Base-by-base conservation (phyloP, 257 asterid species). In the Plectranthus barbatus region DNA sequence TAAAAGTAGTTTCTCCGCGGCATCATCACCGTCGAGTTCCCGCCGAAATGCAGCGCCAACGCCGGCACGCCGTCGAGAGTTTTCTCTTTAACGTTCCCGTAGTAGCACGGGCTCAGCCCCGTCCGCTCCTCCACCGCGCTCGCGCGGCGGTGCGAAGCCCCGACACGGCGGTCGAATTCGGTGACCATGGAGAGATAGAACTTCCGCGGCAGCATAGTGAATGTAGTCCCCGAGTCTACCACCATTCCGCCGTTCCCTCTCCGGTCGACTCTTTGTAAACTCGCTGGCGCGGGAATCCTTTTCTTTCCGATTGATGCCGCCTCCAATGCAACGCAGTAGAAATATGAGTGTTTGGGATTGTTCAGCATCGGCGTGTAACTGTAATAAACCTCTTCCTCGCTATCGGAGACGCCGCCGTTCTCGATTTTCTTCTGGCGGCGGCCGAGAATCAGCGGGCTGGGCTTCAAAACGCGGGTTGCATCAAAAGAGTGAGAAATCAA, bases 181-280 rank as follows among this genome's bases (percentile, higher is more conserved):
- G 56, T 49, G 34, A 82, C 79, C 42, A 92, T 84, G 19, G 77
- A 45, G 7, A 69, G 49, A 66, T 89, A 86, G 31, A 86, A 82
- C 41, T 45, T 76, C 7, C 21, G 51, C 13, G 99, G 99, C 49
- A 92, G 62, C 95, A 89, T 84, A 1, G 97, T 89, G 76, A 78
- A 92, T 1, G 99, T 92, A 0, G 99, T 92, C 37, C 98, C 99
- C 0, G 99, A 92, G 45, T 92, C 99, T 68, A 92, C 99, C 77
- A 92, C 99, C 99, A 92, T 84, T 18, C 97, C 99, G 0, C 99
- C 99, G 21, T 80, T 79, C 0, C 99, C 97, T 26, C 66, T 56
- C 14, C 78, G 57, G 29, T 92, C 96, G 6, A 92, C 88, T 2
- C 83, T 56, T 62, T 55, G 66, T 29, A 92, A 62, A 33, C 75